phyloP scores from a whole-genome alignment of 2,329 filamentous ascomycete genomes.

The Penicillium sp. region DNA sequence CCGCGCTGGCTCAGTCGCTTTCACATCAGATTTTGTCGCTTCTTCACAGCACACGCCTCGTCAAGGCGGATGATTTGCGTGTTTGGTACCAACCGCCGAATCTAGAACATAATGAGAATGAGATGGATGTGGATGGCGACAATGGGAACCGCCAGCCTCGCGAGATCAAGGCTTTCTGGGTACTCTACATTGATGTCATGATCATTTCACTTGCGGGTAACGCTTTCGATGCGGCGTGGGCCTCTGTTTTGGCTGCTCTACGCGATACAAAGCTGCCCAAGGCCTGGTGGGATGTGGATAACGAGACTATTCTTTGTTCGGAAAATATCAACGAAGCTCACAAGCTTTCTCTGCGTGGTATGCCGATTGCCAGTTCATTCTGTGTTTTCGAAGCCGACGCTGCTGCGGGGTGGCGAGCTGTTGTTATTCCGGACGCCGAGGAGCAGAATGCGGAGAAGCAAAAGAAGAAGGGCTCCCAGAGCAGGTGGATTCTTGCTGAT shows the following conservation, averaged over 20 bases:
- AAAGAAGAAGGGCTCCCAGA: slow-evolving; percentile 38
- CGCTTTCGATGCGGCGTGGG: slow-evolving; percentile 88
- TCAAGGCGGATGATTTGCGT: slow-evolving; percentile 67
- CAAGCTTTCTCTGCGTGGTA: slow-evolving; percentile 60
- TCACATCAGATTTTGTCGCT: slow-evolving; percentile 77
- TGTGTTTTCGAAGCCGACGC: slow-evolving; percentile 69
- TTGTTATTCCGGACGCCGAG: slow-evolving; percentile 35
- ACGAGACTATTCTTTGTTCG: slow-evolving; percentile 75
- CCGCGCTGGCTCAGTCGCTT: slow-evolving; percentile 77
- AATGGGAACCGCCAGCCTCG: slow-evolving; percentile 29
- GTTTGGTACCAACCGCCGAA: slow-evolving; percentile 65
- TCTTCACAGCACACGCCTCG: slow-evolving; percentile 68
- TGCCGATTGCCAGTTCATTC: slow-evolving; percentile 77
- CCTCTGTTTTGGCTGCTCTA: slow-evolving; percentile 77
- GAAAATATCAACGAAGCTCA: slow-evolving; percentile 55
- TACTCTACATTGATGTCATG: slow-evolving; percentile 90
- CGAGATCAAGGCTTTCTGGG: slow-evolving; percentile 84
- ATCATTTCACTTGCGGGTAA: slow-evolving; percentile 93
- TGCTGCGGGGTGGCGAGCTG: slow-evolving; percentile 39
- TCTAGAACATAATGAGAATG: slow-evolving; percentile 41
- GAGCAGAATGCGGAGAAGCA: slow-evolving; percentile 24
- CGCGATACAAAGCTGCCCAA: slow-evolving; percentile 73
- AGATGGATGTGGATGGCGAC: slow-evolving; percentile 48
- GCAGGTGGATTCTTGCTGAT: slow-evolving; percentile 76
- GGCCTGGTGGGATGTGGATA: slow-evolving; percentile 81